These are phyloP conservation scores for Calocybe indica DNA, from an alignment of 768 basidiomycete species.

Conservation along the genomic window DNA sequence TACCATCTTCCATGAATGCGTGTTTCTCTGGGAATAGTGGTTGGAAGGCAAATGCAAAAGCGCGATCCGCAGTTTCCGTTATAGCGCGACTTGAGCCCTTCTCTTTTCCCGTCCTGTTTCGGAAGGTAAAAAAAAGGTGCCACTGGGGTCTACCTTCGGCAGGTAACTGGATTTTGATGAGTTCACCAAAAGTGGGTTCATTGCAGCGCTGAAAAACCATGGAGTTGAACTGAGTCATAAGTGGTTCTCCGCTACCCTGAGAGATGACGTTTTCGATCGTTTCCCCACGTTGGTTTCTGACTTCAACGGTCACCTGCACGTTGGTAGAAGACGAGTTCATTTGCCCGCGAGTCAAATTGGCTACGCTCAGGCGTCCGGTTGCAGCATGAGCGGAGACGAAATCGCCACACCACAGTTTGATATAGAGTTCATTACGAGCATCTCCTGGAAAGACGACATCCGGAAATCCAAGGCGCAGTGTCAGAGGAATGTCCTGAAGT, in stretches of 20 bases:
- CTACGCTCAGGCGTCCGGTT: constrained; percentile 51
- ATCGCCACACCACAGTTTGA: constrained; percentile 94
- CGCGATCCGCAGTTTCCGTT: constrained; percentile 50
- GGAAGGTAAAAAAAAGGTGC: constrained; percentile 94
- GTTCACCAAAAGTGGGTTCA: constrained; percentile 88
- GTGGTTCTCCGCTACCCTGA: constrained; percentile 81
- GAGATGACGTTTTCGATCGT: constrained; percentile 68
- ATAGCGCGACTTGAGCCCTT: constrained; percentile 31
- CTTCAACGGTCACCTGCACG: constrained; percentile 89
- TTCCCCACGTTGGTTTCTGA: constrained; percentile 66
- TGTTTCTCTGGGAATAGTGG: constrained; percentile 75
- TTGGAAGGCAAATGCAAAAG: constrained; percentile 91
- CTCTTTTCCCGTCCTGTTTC: constrained; percentile 57
- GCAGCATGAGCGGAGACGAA: constrained; percentile 54
- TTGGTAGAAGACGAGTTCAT: constrained; percentile 55
- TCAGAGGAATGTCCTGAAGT: constrained; percentile 75
- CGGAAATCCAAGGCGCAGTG: constrained; percentile 86
- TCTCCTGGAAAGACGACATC: constrained; percentile 95
- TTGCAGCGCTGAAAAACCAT: constrained; percentile 87
- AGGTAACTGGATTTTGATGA: constrained; percentile 83
- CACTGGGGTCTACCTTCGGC: constrained; percentile 62
- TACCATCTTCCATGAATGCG: constrained; percentile 85
- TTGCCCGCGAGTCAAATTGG: constrained; percentile 52
- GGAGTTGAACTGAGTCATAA: constrained; percentile 77
- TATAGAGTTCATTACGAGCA: constrained; percentile 89